Percentiles rank a stretch among this genome's conserved stretches.
These are phyloP conservation scores for Chrysanthemum seticuspe DNA, from an alignment of 129 eudicot genomes.

Conservation along the genomic window DNA sequence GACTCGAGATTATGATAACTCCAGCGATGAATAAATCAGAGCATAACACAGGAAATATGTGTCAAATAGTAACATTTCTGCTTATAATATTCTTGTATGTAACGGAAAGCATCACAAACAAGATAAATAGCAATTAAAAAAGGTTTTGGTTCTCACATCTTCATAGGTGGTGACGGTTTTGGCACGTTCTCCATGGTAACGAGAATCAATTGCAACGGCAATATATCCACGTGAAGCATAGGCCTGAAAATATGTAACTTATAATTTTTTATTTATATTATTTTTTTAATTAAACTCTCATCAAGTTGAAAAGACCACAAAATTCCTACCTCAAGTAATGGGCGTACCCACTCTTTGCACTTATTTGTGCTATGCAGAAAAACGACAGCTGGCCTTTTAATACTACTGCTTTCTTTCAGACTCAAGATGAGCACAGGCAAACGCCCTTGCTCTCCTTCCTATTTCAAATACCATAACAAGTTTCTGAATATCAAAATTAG, in stretches of 20 bases:
- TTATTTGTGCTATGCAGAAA: conserved; percentile 88
- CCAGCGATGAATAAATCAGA: not conserved
- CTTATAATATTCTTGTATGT: not conserved
- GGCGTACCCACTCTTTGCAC: conserved; percentile 91
- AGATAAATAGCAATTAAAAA: not conserved
- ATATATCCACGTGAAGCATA: conserved; percentile 96
- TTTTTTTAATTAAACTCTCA: not conserved
- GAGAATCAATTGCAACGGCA: conserved; percentile 87
- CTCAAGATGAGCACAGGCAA: conserved; percentile 82
- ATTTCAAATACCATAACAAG: conserved; percentile 12
- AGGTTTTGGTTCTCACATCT: conserved; percentile 52
- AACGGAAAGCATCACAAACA: not conserved
- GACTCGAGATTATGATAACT: not conserved
- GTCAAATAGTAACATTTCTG: too few relatives aligned
- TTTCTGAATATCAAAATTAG: not conserved
- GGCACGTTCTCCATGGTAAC: conserved; percentile 99
- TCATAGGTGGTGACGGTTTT: conserved; percentile 66
- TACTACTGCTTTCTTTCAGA: conserved; percentile 46
- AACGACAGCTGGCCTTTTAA: conserved; percentile 76
- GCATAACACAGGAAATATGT: not conserved
- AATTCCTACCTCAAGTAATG: conserved; percentile 74
- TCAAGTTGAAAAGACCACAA: not conserved
- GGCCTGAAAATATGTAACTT: conserved; percentile 44
- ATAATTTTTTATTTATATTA: not conserved
- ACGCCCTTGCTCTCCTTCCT: conserved; percentile 93